Conservation (phyloP, 164 flowering plant species). For the Umbellularia californica region DNA sequence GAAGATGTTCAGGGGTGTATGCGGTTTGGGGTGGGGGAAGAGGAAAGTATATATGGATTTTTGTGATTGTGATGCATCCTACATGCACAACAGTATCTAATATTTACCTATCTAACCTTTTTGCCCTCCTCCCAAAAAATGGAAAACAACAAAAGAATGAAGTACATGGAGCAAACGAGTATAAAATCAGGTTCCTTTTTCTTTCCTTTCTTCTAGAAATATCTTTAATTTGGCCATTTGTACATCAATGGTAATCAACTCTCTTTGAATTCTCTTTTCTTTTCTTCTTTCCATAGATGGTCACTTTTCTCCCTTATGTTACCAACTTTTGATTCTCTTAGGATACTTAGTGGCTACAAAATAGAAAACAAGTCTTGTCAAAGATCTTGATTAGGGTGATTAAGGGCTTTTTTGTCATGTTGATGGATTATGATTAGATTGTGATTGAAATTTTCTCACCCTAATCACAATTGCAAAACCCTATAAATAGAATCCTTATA, state of each 20-base stretch:
- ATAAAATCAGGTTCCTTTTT: neutral
- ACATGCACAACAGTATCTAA: no score
- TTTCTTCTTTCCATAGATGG: neutral
- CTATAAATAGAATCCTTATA: no score
- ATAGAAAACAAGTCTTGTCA: neutral
- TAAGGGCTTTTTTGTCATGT: neutral
- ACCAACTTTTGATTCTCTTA: no score
- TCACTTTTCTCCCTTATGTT: neutral
- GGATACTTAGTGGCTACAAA: neutral
- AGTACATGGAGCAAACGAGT: neutral
- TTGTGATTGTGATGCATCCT: no score
- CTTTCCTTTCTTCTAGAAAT: neutral
- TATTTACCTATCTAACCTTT: neutral
- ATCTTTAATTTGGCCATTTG: neutral
- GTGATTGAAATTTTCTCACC: no score
- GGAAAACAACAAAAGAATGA: neutral
- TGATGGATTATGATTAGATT: neutral
- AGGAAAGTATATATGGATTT: no score
- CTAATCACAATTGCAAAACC: no score
- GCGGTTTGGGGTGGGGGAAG: no score
- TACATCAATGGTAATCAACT: neutral
- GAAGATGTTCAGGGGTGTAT: no score
- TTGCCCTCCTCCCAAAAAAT: neutral
- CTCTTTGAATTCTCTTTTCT: neutral
- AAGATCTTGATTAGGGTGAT: neutral